phyloP scores from a whole-genome alignment of 306 rosid genomes.

The Prunus dulcis region DNA sequence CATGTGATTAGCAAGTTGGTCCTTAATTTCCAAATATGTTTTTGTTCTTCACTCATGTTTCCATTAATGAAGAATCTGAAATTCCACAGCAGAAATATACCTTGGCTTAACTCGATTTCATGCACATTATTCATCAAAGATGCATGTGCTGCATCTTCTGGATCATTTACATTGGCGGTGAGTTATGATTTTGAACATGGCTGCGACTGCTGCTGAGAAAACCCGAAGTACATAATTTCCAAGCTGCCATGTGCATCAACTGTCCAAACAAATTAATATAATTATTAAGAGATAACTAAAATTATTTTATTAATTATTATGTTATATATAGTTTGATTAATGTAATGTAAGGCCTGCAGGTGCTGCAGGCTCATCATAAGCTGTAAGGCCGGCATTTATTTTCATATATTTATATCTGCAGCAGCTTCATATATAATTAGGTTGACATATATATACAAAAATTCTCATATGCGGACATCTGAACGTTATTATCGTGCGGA shows the following conservation, averaged over 20 bases:
- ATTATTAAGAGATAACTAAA: neutral
- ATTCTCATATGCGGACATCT: too few species aligned
- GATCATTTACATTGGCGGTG: neutral
- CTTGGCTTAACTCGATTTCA: conserved; percentile 10
- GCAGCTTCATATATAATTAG: neutral
- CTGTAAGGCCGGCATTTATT: neutral
- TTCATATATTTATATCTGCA: neutral
- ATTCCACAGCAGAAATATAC: conserved; percentile 16
- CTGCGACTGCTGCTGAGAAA: neutral
- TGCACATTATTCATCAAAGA: neutral
- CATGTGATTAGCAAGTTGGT: neutral
- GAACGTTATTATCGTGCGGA: too few species aligned
- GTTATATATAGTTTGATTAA: neutral
- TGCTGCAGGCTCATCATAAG: neutral
- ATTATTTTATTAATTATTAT: neutral
- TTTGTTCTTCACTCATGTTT: neutral
- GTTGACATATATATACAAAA: too few species aligned
- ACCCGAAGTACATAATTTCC: neutral
- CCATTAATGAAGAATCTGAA: conserved; percentile 18
- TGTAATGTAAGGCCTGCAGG: neutral
- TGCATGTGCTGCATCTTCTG: neutral
- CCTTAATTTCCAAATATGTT: neutral
- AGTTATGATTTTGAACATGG: conserved; percentile 6
- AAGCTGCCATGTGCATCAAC: conserved; percentile 12
- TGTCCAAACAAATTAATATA: neutral